phyloP scores from a whole-genome alignment of 305 asterid species.

The Ilex paraguariensis region DNA sequence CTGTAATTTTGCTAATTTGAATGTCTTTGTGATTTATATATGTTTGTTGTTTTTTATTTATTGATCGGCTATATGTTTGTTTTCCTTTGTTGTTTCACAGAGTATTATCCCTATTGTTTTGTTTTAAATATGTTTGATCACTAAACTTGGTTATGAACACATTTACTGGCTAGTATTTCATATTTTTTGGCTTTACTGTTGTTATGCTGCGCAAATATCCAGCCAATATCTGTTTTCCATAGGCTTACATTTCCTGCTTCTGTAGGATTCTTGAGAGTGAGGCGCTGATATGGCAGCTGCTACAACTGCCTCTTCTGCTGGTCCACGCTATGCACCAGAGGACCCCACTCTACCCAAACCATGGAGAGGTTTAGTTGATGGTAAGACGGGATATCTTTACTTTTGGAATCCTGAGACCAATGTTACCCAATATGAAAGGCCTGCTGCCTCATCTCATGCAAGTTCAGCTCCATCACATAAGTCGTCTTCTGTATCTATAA shows the following conservation, averaged over 20 bases:
- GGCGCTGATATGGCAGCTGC: conserved; percentile 57
- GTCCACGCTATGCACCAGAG: conserved; percentile 85
- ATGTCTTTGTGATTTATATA: too few relatives aligned
- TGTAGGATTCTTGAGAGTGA: conserved; percentile 24
- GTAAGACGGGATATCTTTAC: conserved; percentile 84
- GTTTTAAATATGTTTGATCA: too few relatives aligned
- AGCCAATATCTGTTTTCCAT: too few relatives aligned
- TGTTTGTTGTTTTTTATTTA: too few relatives aligned
- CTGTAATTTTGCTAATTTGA: too few relatives aligned
- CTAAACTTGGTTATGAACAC: too few relatives aligned
- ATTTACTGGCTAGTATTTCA: too few relatives aligned
- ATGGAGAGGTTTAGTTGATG: conserved; percentile 93
- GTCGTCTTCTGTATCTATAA: conserved; percentile 27
- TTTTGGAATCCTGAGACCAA: conserved; percentile 98
- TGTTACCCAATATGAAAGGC: conserved; percentile 84
- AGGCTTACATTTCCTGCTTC: conserved; percentile 10
- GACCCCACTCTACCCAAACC: conserved; percentile 95
- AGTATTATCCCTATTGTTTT: too few relatives aligned
- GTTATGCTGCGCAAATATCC: too few relatives aligned
- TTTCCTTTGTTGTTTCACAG: too few relatives aligned
- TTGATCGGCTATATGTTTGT: too few relatives aligned
- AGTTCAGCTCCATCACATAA: conserved; percentile 40
- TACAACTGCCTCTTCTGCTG: conserved; percentile 48
- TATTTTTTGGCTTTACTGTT: too few relatives aligned
- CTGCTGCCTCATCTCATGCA: conserved; percentile 35